Evolutionary conservation across 805 yeast species (phyloP).

Genomic region (Spathaspora sp.): DNA sequence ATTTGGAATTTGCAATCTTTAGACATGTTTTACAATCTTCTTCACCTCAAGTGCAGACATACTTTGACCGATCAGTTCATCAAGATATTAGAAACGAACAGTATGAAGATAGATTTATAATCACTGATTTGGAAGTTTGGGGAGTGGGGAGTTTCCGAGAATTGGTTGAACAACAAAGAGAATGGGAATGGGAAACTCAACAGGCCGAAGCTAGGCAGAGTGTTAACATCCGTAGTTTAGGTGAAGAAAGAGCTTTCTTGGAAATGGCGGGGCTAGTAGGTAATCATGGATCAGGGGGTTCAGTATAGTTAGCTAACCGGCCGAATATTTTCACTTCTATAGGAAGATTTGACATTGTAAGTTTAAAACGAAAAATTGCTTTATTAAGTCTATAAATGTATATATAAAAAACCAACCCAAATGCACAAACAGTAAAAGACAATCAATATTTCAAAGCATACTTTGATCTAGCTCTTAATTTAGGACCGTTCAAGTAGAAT

Average conservation of each 20-base stretch:
- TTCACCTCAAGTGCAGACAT: constrained; percentile 16
- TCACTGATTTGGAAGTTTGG: constrained; percentile 84
- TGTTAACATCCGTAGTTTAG: constrained; percentile 60
- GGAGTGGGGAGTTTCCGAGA: constrained; percentile 84
- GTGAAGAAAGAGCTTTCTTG: constrained; percentile 80
- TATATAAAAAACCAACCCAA: not conserved
- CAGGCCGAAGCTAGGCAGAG: constrained; percentile 78
- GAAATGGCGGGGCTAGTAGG: constrained; percentile 77
- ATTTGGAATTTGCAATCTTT: constrained; percentile 77
- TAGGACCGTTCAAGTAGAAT: constrained; percentile 39
- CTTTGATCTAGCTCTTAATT: constrained; percentile 38
- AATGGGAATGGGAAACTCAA: constrained; percentile 89
- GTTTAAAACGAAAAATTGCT: not conserved
- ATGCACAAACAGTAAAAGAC: not conserved
- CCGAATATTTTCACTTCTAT: not conserved
- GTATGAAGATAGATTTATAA: constrained; percentile 67
- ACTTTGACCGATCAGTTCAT: constrained; percentile 24
- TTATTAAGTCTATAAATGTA: not conserved
- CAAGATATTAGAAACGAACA: constrained; percentile 13
- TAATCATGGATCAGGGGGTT: constrained; percentile 11
- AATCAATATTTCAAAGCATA: constrained; percentile 19
- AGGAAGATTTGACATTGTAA: not conserved
- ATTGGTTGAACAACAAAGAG: constrained; percentile 66
- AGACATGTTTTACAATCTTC: constrained; percentile 51
- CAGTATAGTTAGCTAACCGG: not conserved